Evolutionary conservation across 805 yeast species (phyloP).

Genomic region (Candida adriatica): DNA sequence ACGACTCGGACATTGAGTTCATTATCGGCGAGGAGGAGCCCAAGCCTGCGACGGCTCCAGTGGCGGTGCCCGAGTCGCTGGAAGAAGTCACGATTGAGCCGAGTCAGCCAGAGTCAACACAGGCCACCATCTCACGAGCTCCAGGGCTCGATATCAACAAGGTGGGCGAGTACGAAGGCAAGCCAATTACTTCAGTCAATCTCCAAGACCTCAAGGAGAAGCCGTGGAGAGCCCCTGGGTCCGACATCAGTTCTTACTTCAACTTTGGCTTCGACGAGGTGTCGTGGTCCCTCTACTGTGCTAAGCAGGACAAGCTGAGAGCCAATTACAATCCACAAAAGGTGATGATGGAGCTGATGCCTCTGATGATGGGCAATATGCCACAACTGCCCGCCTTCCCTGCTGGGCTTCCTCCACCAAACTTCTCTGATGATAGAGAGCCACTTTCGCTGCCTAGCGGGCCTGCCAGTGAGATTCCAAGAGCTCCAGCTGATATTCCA

Average conservation of each 20-base stretch:
- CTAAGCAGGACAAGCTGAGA: constrained; percentile 76
- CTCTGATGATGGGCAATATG: constrained; percentile 29
- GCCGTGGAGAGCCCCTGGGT: constrained; percentile 98
- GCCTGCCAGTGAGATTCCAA: too few species aligned
- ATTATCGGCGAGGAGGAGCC: constrained; percentile 49
- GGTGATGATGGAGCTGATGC: constrained; percentile 57
- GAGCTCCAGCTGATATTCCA: too few species aligned
- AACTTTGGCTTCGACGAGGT: constrained; percentile 95
- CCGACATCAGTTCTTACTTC: constrained; percentile 89
- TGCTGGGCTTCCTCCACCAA: constrained; percentile 18
- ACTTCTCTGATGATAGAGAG: too few species aligned
- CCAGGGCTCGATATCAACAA: constrained; percentile 60
- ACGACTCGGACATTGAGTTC: constrained; percentile 74
- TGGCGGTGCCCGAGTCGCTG: constrained; percentile 25
- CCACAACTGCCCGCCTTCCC: constrained; percentile 26
- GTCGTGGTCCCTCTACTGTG: constrained; percentile 90
- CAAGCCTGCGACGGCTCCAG: constrained; percentile 14
- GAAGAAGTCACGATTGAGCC: constrained; percentile 29
- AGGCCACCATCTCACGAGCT: constrained; percentile 28
- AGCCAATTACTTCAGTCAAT: constrained; percentile 74
- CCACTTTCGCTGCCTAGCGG: too few species aligned
- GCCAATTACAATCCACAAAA: constrained; percentile 80
- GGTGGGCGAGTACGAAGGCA: constrained; percentile 70
- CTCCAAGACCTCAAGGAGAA: constrained; percentile 81
- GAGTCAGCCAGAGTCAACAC: constrained; percentile 24